Conservation (phyloP, 2,329 filamentous ascomycete genomes). For the Pseudogymnoascus sp. region DNA sequence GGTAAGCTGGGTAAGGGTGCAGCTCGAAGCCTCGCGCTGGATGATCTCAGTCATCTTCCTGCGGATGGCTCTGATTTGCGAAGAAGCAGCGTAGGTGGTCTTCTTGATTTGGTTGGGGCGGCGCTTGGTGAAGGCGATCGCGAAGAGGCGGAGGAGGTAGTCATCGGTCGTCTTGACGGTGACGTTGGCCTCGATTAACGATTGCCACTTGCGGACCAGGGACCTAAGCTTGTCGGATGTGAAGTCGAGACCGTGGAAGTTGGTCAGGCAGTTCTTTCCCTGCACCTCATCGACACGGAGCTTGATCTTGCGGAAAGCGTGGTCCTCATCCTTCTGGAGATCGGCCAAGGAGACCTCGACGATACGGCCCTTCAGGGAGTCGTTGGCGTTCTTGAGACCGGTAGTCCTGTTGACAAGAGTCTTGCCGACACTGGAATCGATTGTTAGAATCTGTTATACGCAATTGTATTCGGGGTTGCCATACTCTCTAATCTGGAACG, state of each 20-base stretch:
- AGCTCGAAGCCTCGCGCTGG: slow-evolving; percentile 85
- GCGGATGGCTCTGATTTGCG: slow-evolving; percentile 95
- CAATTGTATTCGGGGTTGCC: slow-evolving; percentile 13
- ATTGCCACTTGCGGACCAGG: slow-evolving; percentile 99
- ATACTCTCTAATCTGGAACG: slow-evolving; percentile 94
- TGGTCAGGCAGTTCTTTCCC: slow-evolving; percentile 99
- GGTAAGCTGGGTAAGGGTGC: slow-evolving; percentile 92
- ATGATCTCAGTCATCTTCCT: slow-evolving; percentile 99
- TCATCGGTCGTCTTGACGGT: slow-evolving; percentile 99
- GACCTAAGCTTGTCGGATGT: slow-evolving; percentile 99
- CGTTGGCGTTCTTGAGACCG: slow-evolving; percentile 99
- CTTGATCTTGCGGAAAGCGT: slow-evolving; percentile 99
- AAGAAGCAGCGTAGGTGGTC: slow-evolving; percentile 96
- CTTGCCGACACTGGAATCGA: slow-evolving; percentile 80
- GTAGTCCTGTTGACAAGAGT: slow-evolving; percentile 99
- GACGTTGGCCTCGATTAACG: slow-evolving; percentile 98
- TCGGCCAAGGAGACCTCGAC: slow-evolving; percentile 98
- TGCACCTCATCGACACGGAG: slow-evolving; percentile 97
- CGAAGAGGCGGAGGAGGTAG: slow-evolving; percentile 98
- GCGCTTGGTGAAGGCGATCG: slow-evolving; percentile 98
- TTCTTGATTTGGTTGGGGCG: slow-evolving; percentile 99
- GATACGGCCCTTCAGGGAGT: slow-evolving; percentile 96
- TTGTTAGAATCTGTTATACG: slow-evolving; percentile 20
- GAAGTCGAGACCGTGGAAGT: slow-evolving; percentile 99
- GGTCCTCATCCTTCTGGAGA: slow-evolving; percentile 99